These are phyloP conservation scores for Nephelium lappaceum DNA, from an alignment of 345 rosid genomes.

Conservation along the genomic window DNA sequence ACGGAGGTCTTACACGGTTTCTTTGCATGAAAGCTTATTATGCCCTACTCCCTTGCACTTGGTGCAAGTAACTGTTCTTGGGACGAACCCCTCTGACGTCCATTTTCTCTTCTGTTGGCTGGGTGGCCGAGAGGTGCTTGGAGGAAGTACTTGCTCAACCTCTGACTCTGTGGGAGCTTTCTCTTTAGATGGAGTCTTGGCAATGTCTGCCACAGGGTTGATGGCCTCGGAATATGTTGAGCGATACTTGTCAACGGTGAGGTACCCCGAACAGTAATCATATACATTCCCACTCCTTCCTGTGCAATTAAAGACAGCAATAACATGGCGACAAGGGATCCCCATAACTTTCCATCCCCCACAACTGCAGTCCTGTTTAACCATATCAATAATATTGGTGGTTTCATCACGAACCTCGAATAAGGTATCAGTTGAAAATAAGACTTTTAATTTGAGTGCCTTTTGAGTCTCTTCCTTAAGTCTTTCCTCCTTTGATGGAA, in stretches of 20 bases:
- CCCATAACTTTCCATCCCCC: conserved; percentile 68
- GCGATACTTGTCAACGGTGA: conserved; percentile 57
- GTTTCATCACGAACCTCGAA: conserved; percentile 84
- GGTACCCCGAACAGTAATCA: conserved; percentile 70
- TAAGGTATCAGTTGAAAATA: conserved; percentile 77
- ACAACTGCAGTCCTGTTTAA: conserved; percentile 71
- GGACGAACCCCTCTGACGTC: conserved; percentile 45
- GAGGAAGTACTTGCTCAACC: conserved; percentile 58
- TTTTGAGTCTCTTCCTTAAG: conserved; percentile 57
- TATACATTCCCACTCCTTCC: conserved; percentile 43
- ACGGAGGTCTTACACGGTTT: conserved; percentile 22
- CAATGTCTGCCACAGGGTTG: conserved; percentile 38
- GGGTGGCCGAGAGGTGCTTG: conserved; percentile 44
- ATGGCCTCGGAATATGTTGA: conserved; percentile 55
- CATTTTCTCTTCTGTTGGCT: conserved; percentile 48
- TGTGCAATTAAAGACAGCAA: conserved; percentile 69
- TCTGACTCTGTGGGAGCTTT: conserved; percentile 30
- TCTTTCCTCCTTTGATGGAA: conserved; percentile 73
- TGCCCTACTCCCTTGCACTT: conserved; percentile 86
- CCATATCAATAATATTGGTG: conserved; percentile 70
- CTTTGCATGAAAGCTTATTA: conserved; percentile 82
- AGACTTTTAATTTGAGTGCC: conserved; percentile 55
- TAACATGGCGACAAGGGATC: conserved; percentile 81
- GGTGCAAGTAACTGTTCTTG: conserved; percentile 63
- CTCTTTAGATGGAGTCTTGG: conserved; percentile 30